These are phyloP conservation scores for Smithsoniella earleae DNA, from an alignment of 163 green algal genomes.

Conservation along the genomic window DNA sequence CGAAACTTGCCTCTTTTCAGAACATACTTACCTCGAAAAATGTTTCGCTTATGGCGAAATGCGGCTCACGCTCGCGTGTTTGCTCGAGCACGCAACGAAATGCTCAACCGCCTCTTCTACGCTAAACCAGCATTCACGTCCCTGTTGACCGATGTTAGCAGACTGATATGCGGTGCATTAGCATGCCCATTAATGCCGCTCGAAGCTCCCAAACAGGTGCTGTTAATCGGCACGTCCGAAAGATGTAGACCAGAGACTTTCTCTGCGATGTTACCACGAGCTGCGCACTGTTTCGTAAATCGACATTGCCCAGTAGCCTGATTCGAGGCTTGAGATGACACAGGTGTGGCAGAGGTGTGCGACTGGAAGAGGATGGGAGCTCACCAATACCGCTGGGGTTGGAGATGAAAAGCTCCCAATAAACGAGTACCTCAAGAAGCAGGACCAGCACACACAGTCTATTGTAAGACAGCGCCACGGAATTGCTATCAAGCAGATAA, in stretches of 20 bases:
- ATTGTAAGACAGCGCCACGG: constrained; percentile 20
- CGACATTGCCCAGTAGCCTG: background rate
- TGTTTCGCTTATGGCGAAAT: constrained; percentile 36
- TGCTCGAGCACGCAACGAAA: background rate
- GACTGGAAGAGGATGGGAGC: constrained; percentile 5
- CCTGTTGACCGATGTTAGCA: background rate
- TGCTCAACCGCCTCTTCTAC: constrained; percentile 18
- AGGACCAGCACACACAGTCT: constrained; percentile 26
- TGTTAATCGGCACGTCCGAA: too few species aligned
- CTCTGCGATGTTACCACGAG: too few species aligned
- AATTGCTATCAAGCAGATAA: constrained; percentile 1
- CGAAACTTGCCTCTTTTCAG: constrained; percentile 45
- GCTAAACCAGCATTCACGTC: constrained; percentile 10
- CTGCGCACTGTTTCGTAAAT: background rate
- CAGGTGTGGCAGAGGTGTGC: background rate
- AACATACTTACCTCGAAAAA: constrained; percentile 40
- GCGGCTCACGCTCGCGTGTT: background rate
- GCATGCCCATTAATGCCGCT: constrained; percentile 16
- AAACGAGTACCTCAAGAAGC: constrained; percentile 13
- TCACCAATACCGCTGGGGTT: background rate
- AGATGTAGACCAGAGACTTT: too few species aligned
- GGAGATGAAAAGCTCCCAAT: background rate
- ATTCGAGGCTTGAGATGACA: background rate
- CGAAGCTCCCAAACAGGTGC: background rate
- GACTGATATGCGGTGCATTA: background rate